phyloP scores from a whole-genome alignment of 164 flowering plant genomes.

The Tetracentron sinense region DNA sequence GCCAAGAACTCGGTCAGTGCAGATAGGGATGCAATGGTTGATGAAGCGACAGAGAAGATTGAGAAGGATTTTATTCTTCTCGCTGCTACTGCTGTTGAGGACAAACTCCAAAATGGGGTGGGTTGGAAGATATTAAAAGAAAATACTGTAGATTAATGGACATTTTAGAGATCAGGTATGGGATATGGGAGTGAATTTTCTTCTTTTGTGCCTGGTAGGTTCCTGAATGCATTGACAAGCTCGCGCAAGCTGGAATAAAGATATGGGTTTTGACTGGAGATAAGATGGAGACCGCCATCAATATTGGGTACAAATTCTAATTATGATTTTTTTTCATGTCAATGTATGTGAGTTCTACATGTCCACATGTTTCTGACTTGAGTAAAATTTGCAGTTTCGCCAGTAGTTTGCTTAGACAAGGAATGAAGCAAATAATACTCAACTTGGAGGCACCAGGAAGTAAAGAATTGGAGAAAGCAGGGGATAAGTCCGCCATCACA shows the following conservation, averaged over 20 bases:
- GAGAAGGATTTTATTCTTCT: conserved; percentile 90
- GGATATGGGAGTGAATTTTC: neutral
- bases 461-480: conserved; percentile 56
- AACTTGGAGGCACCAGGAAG: conserved; percentile 64
- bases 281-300: conserved; percentile 98
- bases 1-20: conserved; percentile 79
- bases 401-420: conserved; percentile 92
- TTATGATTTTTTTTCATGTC: conserved; percentile 3
- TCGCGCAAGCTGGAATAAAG: conserved; percentile 94
- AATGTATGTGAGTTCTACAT: neutral
- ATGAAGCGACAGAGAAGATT: conserved; percentile 56
- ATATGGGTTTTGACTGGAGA: conserved; percentile 99
- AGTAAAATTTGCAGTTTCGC: conserved; percentile 56
- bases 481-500: conserved; percentile 50
- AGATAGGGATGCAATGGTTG: conserved; percentile 66
- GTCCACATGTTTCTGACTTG: conserved; percentile 21
- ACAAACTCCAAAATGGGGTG: conserved; percentile 97
- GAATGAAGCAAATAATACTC: conserved; percentile 83
- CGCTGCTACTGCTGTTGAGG: conserved; percentile 98
- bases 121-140: conserved; percentile 20
- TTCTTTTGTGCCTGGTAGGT: conserved; percentile 40
- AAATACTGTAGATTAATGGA: neutral
- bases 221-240: conserved; percentile 93
- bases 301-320: conserved; percentile 70
- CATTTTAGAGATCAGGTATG: neutral